Evolutionary conservation across 2,329 filamentous ascomycete genomes (phyloP), one percentile per base, ranked within the genome.

Genomic region (Fusarium keratoplasticum): DNA sequence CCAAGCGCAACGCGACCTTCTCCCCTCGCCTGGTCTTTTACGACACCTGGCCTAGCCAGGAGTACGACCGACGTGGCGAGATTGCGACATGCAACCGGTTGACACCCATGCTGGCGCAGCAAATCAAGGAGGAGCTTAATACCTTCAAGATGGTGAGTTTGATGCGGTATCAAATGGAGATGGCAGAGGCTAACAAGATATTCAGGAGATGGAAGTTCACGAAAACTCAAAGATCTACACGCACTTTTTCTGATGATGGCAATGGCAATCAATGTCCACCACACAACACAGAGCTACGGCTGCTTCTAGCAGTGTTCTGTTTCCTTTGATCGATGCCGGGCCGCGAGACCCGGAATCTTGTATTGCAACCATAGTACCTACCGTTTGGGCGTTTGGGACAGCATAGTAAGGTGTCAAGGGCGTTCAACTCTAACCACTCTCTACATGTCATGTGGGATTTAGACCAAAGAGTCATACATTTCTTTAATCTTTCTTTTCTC

Each of bases 91-190:
- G 96, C 90, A 99, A 99, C 82, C 94, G 96, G 75, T 88, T 99
- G 76, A 99, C 96, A 58, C 96, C 96, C 14, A 95, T 98, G 89
- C 90, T 99, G 73, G 96, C 96, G 54, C 96, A 99, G 85, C 96
- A 99, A 83, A 99, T 99, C 86, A 98, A 98, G 86, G 96, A 99
- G 86, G 96, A 99, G 86, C 90, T 99, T 78, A 99, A 99, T 86
- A 97, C 92, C 78, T 99, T 99, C 89, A 99, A 99, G 84, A 99
- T 99, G 96, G 80, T 82, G 55, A 55, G 77, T 73, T 29, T 20
- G 6, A 52, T 13, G 18, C 1, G 47, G 4, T 54, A 65, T 75
- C 70, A 38, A 35, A 54, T 58, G 7, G 8, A 31, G 14, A 31
- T 5, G 3, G 16, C 20, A n/a, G 22, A 52, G 72, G 75, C 86